Conservation (phyloP, 1,139 yeast species). For the Scheffersomyces parashehatae region DNA sequence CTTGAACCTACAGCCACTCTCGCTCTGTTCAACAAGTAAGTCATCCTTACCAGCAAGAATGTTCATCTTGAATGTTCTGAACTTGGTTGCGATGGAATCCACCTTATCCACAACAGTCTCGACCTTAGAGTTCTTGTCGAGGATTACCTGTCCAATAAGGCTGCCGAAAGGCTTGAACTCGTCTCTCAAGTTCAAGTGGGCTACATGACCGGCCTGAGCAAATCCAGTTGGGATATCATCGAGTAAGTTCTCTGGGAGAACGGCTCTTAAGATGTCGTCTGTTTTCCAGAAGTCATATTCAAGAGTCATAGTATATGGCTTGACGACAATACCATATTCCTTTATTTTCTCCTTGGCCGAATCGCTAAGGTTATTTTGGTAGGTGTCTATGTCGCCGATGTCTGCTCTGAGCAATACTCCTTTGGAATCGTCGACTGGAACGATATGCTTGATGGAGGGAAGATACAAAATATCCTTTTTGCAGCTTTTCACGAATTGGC, state of each 20-base stretch:
- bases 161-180: conserved; percentile 82
- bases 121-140: conserved; percentile 80
- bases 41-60: conserved; percentile 81
- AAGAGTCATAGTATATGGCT: conserved; percentile 57
- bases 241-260: conserved; percentile 69
- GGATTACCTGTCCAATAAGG: conserved; percentile 84
- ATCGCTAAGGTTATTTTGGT: conserved; percentile 39
- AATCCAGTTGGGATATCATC: conserved; percentile 88
- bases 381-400: conserved; percentile 40
- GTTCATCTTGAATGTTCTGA: conserved; percentile 92
- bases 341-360: conserved; percentile 45
- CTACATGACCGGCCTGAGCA: conserved; percentile 94
- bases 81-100: conserved; percentile 82
- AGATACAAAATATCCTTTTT: conserved; percentile 58
- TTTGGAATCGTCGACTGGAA: conserved; percentile 49
- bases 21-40: conserved; percentile 81
- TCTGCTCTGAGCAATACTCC: conserved; percentile 66
- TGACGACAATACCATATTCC: conserved; percentile 46
- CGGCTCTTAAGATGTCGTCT: conserved; percentile 77
- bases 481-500: conserved; percentile 53
- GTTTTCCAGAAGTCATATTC: conserved; percentile 84
- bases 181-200: conserved; percentile 83
- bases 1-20: conserved; percentile 79
- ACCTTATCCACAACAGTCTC: conserved; percentile 94
- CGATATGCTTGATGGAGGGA: conserved; percentile 67